Evolutionary conservation across 495 filamentous ascomycete species (phyloP).

Genomic region (Aspergillus campestris): DNA sequence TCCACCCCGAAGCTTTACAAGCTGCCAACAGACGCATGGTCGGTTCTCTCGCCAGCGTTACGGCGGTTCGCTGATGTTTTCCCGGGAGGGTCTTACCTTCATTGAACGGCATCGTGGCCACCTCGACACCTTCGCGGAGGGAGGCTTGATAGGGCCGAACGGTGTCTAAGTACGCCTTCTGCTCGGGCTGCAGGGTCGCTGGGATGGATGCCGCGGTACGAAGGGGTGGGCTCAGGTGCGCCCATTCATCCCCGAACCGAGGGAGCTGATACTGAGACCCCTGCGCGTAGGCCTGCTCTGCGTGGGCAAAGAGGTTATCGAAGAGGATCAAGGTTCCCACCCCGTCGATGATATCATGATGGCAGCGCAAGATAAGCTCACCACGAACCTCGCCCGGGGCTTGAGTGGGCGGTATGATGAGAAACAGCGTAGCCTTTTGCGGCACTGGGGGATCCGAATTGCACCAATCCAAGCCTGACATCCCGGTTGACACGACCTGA

Average conservation of each 20-base stretch:
- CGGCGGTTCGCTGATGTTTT: conserved; percentile 16
- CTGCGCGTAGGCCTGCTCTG: conserved; percentile 6
- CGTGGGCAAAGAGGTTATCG: conserved; percentile 15
- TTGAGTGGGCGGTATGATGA: conserved; percentile 16
- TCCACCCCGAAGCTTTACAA: conserved; percentile 7
- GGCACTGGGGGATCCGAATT: conserved; percentile 34
- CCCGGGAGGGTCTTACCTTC: conserved; percentile 3
- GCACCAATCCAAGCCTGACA: conserved; percentile 29
- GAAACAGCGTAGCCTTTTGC: conserved; percentile 25
- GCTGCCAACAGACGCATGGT: conserved; percentile 8
- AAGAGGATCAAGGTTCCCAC: conserved; percentile 36
- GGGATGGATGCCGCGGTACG: conserved; percentile 17
- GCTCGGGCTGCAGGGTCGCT: neutral
- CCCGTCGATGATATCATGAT: conserved; percentile 42
- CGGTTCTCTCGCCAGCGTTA: conserved; percentile 7
- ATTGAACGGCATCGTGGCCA: conserved; percentile 13
- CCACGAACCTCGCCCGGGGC: conserved; percentile 4
- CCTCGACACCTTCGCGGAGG: conserved; percentile 9
- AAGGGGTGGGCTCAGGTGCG: conserved; percentile 17
- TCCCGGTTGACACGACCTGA: conserved; percentile 14
- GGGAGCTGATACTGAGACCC: conserved; percentile 3
- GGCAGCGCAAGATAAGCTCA: conserved; percentile 35
- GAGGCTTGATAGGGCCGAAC: conserved; percentile 8
- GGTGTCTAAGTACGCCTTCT: conserved; percentile 3
- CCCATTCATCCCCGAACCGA: conserved; percentile 13